These are phyloP conservation scores for Wickerhamiella sorbophila DNA, from an alignment of 805 yeast genomes.

Conservation along the genomic window DNA sequence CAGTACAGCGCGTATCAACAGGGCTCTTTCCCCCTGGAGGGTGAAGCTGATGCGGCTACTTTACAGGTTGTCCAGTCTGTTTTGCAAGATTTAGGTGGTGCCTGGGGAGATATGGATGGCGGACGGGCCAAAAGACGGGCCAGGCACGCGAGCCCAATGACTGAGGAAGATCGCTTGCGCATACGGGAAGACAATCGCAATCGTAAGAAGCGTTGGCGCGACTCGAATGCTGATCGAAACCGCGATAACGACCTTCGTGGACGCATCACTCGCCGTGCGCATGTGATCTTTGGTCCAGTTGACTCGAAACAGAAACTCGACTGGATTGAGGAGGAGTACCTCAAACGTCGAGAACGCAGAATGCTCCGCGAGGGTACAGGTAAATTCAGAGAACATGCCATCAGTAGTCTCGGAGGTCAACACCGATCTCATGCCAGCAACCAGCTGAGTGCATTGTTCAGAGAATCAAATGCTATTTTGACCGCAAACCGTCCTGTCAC, in stretches of 20 bases:
- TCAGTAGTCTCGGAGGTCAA: slow-evolving; percentile 1
- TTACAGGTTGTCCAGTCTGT: slow-evolving; percentile 20
- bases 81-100: slow-evolving; percentile 11
- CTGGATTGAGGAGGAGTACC: slow-evolving; percentile 70
- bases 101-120: slow-evolving; percentile 5
- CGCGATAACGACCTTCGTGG: slow-evolving; percentile 78
- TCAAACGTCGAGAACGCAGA: slow-evolving; percentile 47
- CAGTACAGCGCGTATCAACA: background rate
- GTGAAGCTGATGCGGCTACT: slow-evolving; percentile 18
- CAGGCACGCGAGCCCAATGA: slow-evolving; percentile 5
- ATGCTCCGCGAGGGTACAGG: slow-evolving; percentile 27
- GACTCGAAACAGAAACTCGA: slow-evolving; percentile 38
- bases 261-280: slow-evolving; percentile 63
- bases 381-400: slow-evolving; percentile 1
- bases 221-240: slow-evolving; percentile 61
- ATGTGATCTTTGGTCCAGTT: slow-evolving; percentile 44
- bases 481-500: slow-evolving; percentile 6
- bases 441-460: slow-evolving; percentile 14
- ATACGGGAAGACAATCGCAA: slow-evolving; percentile 56
- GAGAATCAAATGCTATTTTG: slow-evolving; percentile 13
- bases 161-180: slow-evolving; percentile 36
- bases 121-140: background rate
- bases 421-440: slow-evolving; percentile 9
- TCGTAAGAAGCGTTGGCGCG: slow-evolving; percentile 74
- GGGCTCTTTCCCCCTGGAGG: background rate